Evolutionary conservation across 2,329 filamentous ascomycete species (phyloP).

Genomic region (Venturiaceae sp.): DNA sequence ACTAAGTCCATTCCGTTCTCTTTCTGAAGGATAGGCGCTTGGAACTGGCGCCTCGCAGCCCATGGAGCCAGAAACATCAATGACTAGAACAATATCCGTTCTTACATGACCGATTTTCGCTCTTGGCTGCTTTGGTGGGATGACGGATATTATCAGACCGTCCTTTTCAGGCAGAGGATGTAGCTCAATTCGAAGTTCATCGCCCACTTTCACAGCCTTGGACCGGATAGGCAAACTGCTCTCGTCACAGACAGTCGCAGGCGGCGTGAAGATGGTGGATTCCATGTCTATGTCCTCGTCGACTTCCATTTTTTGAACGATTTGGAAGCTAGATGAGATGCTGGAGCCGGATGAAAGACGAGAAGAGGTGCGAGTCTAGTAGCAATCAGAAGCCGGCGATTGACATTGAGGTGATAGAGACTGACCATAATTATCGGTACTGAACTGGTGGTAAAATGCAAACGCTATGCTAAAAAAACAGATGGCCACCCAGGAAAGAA

Average conservation of each 20-base stretch:
- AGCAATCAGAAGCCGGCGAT: neutral
- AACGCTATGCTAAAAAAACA: too few relatives aligned
- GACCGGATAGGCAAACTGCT: neutral
- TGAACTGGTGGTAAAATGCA: neutral
- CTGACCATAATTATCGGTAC: neutral
- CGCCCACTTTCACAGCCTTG: neutral
- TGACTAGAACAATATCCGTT: conserved; percentile 52
- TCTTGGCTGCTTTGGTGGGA: conserved; percentile 27
- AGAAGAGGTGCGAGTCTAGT: conserved; percentile 15
- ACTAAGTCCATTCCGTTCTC: conserved; percentile 41
- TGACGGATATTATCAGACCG: conserved; percentile 37
- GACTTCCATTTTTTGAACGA: neutral
- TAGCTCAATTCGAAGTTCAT: conserved; percentile 3
- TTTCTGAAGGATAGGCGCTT: conserved; percentile 15
- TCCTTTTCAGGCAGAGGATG: conserved; percentile 14
- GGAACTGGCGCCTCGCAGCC: conserved; percentile 35
- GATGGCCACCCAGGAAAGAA: too few relatives aligned
- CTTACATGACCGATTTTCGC: conserved; percentile 26
- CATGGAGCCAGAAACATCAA: conserved; percentile 55
- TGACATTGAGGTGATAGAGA: neutral
- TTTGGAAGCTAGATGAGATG: neutral
- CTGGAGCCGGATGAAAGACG: neutral
- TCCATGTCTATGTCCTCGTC: neutral
- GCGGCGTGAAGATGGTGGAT: neutral
- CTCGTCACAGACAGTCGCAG: neutral